Evolutionary conservation across 768 basidiomycete genomes (phyloP).

Genomic region (Hirschioporus abietinus): DNA sequence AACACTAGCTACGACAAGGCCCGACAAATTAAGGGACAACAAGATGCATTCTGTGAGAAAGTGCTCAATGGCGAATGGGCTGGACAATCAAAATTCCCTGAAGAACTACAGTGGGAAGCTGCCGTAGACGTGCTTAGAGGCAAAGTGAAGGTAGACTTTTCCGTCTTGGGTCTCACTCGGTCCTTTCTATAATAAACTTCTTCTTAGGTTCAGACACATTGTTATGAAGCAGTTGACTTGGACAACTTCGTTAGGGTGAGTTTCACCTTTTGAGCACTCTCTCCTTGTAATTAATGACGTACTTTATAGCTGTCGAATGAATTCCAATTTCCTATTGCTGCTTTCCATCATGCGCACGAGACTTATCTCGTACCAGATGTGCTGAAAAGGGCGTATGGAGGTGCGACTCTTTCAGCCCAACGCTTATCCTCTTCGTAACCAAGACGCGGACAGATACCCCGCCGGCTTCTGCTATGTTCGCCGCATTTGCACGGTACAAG

Average conservation of each 20-base stretch:
- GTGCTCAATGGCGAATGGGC: conserved; percentile 44
- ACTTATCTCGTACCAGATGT: conserved; percentile 83
- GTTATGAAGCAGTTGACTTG: conserved; percentile 59
- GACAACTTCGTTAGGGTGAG: conserved; percentile 3
- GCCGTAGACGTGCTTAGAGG: conserved; percentile 53
- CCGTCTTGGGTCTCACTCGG: conserved; percentile 2
- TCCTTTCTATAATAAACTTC: neutral
- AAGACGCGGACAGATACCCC: conserved; percentile 21
- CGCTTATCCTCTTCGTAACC: neutral
- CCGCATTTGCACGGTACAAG: conserved; percentile 49
- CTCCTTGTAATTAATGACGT: neutral
- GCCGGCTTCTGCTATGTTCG: conserved; percentile 72
- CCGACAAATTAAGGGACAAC: conserved; percentile 54
- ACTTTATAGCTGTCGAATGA: conserved; percentile 71
- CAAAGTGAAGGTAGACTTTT: neutral
- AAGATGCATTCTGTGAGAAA: conserved; percentile 61
- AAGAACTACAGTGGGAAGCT: conserved; percentile 73
- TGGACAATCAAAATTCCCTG: conserved; percentile 54
- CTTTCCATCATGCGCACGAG: conserved; percentile 86
- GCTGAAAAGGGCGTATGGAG: conserved; percentile 66
- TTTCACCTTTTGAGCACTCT: neutral
- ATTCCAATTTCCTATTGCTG: conserved; percentile 78
- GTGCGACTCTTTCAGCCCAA: conserved; percentile 31
- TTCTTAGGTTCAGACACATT: conserved; percentile 26
- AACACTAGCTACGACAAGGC: conserved; percentile 55